These are phyloP conservation scores for Xylariaceae sp. DNA, from an alignment of 2,329 filamentous ascomycete species.

Conservation along the genomic window DNA sequence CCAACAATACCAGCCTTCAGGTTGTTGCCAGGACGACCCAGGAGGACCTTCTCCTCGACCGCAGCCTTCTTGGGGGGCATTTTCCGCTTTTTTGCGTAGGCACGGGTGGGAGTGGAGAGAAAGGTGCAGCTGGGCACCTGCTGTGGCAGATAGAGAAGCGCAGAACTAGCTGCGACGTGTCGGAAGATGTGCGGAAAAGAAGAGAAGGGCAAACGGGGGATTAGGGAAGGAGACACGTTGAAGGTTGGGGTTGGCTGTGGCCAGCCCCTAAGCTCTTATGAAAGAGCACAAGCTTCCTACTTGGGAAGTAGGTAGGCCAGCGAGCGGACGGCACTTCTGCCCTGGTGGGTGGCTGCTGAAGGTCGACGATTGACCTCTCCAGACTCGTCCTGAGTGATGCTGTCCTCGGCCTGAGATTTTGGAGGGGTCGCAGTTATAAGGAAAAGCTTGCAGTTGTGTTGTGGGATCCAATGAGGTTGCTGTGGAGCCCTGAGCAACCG, in stretches of 20 bases:
- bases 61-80: constrained; percentile 95
- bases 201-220: constrained; percentile 39
- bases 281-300: too few relatives aligned
- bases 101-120: constrained; percentile 41
- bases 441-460: too few relatives aligned
- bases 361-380: too few relatives aligned
- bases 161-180: constrained; percentile 61
- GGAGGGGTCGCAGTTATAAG: too few relatives aligned
- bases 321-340: too few relatives aligned
- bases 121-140: constrained; percentile 41
- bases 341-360: too few relatives aligned
- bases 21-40: constrained; percentile 95
- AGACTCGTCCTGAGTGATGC: too few relatives aligned
- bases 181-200: constrained; percentile 41
- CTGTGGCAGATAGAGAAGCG: constrained; percentile 35
- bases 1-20: constrained; percentile 99
- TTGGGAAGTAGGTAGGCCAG: too few relatives aligned
- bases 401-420: too few relatives aligned
- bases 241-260: constrained; percentile 28
- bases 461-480: too few relatives aligned
- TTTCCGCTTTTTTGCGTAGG: constrained; percentile 57
- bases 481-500: too few relatives aligned
- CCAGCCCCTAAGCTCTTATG: too few relatives aligned
- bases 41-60: constrained; percentile 90
- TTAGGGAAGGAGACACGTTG: constrained; percentile 37